Percentiles rank a stretch among this genome's conserved stretches.
Evolutionary conservation across 768 basidiomycete species (phyloP).

Genomic region (Suillus tomentosus): DNA sequence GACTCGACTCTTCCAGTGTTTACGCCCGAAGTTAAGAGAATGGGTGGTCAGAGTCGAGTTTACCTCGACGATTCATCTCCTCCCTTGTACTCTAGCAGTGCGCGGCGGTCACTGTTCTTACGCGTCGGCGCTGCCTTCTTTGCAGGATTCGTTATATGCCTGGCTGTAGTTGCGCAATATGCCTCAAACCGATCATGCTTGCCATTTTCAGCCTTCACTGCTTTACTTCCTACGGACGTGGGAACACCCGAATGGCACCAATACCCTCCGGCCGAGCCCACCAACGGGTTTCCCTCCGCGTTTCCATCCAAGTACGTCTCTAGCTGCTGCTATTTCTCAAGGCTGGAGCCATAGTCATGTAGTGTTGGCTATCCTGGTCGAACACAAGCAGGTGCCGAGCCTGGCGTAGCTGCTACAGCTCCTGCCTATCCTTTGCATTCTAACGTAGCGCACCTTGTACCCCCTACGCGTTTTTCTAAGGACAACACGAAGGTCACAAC

Average conservation of each 20-base stretch:
- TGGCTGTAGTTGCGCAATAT: slow-evolving; percentile 16
- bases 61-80: background rate
- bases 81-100: background rate
- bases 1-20: slow-evolving; percentile 3
- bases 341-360: slow-evolving; percentile 16
- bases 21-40: background rate
- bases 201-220: slow-evolving; percentile 1
- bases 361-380: slow-evolving; percentile 33
- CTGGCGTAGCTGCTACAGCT: slow-evolving; percentile 54
- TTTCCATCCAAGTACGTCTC: slow-evolving; percentile 55
- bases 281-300: slow-evolving; percentile 63
- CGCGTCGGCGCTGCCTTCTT: slow-evolving; percentile 16
- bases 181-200: slow-evolving; percentile 9
- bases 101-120: slow-evolving; percentile 4
- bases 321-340: background rate
- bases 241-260: slow-evolving; percentile 67
- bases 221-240: slow-evolving; percentile 34
- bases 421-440: slow-evolving; percentile 73
- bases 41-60: background rate
- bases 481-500: slow-evolving; percentile 26
- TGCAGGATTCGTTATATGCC: slow-evolving; percentile 16
- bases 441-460: slow-evolving; percentile 52
- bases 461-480: slow-evolving; percentile 33
- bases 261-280: slow-evolving; percentile 69
- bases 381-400: slow-evolving; percentile 25